Evolutionary conservation across 345 rosid species (phyloP).

Genomic region (Moricandia moricandioides): DNA sequence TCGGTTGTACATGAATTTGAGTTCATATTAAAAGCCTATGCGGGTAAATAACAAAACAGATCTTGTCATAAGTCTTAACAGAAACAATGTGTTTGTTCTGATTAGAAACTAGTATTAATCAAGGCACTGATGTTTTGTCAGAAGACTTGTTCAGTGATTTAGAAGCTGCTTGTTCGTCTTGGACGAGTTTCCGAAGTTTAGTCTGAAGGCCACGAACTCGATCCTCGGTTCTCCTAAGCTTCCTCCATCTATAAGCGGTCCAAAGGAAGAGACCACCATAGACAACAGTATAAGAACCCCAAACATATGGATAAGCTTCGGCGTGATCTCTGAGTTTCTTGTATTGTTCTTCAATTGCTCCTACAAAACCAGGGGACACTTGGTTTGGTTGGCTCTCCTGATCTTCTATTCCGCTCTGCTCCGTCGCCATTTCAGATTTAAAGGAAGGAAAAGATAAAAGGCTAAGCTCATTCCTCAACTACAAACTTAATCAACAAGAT

Average conservation of each 20-base stretch:
- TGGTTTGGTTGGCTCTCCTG: slow-evolving; percentile 27
- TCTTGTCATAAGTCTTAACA: neutral
- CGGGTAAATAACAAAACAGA: slow-evolving; percentile 3
- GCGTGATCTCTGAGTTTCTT: slow-evolving; percentile 68
- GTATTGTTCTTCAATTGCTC: slow-evolving; percentile 51
- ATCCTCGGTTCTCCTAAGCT: slow-evolving; percentile 83
- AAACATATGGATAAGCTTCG: slow-evolving; percentile 82
- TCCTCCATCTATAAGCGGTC: slow-evolving; percentile 75
- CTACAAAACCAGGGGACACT: slow-evolving; percentile 39
- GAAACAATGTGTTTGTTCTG: slow-evolving; percentile 9
- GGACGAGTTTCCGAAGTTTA: slow-evolving; percentile 56
- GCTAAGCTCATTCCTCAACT: neutral
- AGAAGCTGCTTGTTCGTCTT: slow-evolving; percentile 51
- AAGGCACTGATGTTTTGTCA: slow-evolving; percentile 27
- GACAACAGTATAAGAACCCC: slow-evolving; percentile 84
- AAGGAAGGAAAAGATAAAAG: neutral
- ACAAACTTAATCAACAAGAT: neutral
- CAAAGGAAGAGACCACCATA: slow-evolving; percentile 85
- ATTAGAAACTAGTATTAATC: neutral
- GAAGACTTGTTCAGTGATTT: slow-evolving; percentile 39
- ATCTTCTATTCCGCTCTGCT: slow-evolving; percentile 39
- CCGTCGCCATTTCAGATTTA: slow-evolving; percentile 32
- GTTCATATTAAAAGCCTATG: neutral
- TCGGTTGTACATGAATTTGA: slow-evolving; percentile 17
- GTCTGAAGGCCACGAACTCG: slow-evolving; percentile 77